Base-by-base conservation (phyloP, 768 basidiomycete species). In the Lyophyllum shimeji region DNA sequence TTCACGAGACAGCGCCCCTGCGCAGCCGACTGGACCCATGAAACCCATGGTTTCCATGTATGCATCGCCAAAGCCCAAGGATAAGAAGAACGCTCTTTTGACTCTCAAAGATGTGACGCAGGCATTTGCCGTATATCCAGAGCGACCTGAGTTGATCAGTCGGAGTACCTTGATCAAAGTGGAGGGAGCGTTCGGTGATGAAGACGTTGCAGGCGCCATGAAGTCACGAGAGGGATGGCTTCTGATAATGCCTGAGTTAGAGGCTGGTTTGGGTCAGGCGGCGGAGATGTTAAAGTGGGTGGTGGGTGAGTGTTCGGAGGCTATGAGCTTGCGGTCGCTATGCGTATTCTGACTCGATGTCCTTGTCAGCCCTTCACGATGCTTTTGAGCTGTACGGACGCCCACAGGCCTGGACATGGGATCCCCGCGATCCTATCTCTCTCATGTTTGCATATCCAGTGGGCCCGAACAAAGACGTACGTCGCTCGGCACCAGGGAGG, bases 391-490 rank as follows among this genome's bases (percentile, higher is more conserved):
- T 98, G 20, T 96, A 98, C 66, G 96, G 97, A 29, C 82, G 96
- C 46, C 94, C 95, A 4, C 81, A 83, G 21, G 73, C 78, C 21
- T 97, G 95, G 75, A 87, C 84, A 24, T 98, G 93, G 93, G 91
- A 98, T 64, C 91, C 91, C 50, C 82, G 89, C 13, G 86, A 96
- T 67, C 82, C 85, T 0, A 67, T 70, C 7, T 93, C 91, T 9
- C 80, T 96, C 70, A 95, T 98, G 87, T 98, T 95, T 70, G 93
- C 86, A 0, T 97, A 98, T 68, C 95, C 96, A 7, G 85, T 92
- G 46, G 95, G 93, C 0, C 83, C 88, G 3, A 74, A 83, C 56
- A 88, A 85, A 71, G 89, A 94, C 67, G 95, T 96, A 67, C 61
- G 90, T 76, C 17, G 34, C 39, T 60, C 54, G 29, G 53, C 20